Evolutionary conservation across 192 early-diverging fungal species (phyloP).

Genomic region (Backusella tarrabulga): DNA sequence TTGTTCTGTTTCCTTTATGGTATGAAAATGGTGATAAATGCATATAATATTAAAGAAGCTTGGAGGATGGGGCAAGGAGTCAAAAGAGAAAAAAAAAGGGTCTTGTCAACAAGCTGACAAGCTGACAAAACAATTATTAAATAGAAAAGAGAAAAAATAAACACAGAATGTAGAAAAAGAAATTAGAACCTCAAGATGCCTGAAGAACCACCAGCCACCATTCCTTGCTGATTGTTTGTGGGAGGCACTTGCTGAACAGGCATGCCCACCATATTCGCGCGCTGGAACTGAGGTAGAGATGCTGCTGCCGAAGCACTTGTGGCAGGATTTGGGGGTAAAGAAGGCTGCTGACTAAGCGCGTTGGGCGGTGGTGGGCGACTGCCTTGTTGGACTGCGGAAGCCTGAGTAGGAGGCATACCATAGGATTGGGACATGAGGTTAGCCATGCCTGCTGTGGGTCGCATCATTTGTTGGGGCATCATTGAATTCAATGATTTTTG

Average conservation of each 20-base stretch:
- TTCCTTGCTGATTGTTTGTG: background rate
- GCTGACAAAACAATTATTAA: background rate
- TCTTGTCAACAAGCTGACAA: background rate
- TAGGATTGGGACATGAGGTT: background rate
- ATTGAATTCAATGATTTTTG: constrained; percentile 4
- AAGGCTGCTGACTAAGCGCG: background rate
- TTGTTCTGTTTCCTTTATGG: background rate
- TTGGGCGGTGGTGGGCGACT: background rate
- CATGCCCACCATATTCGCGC: constrained; percentile 9
- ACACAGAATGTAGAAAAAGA: background rate
- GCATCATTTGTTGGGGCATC: constrained; percentile 12
- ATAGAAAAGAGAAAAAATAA: constrained; percentile 1
- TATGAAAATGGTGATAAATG: background rate
- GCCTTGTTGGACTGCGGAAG: background rate
- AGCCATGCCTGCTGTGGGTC: background rate
- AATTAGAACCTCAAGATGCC: constrained; percentile 15
- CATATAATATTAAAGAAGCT: background rate
- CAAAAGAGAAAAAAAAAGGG: background rate
- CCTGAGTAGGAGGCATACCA: background rate
- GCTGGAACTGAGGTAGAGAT: constrained; percentile 5
- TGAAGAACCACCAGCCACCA: constrained; percentile 10
- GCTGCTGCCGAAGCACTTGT: background rate
- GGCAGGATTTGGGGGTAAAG: background rate
- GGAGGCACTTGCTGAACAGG: background rate
- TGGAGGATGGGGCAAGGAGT: background rate